Conservation (phyloP, 768 basidiomycete species). For the Tricholoma saponaceum region DNA sequence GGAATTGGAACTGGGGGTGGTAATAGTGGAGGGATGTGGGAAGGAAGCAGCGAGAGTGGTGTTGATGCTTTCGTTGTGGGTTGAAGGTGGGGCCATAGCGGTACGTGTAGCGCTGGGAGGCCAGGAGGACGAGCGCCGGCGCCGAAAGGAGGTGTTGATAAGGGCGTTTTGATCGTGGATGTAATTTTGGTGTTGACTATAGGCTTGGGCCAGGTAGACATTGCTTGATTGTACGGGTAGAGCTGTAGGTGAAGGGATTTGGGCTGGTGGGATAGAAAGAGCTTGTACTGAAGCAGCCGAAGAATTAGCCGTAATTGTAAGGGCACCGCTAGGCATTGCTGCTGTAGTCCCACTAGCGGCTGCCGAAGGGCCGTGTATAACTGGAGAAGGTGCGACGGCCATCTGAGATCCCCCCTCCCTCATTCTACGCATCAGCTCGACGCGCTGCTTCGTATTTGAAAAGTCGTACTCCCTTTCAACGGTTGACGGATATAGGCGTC, state of each 20-base stretch:
- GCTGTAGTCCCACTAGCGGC: neutral
- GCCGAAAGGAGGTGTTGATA: neutral
- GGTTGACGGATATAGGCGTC: neutral
- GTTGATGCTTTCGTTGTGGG: too few relatives aligned
- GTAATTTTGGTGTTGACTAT: neutral
- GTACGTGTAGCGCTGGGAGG: constrained; percentile 12
- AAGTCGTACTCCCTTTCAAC: neutral
- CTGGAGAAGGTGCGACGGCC: neutral
- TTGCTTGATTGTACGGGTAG: neutral
- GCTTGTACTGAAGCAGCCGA: too few relatives aligned
- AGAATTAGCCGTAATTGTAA: neutral
- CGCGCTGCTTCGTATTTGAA: neutral
- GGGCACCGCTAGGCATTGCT: neutral
- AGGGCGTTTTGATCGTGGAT: neutral
- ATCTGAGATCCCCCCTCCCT: neutral
- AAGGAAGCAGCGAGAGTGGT: too few relatives aligned
- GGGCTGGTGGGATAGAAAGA: neutral
- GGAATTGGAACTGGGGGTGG: neutral
- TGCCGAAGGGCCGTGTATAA: neutral
- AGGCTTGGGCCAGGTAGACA: neutral
- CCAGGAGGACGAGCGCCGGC: constrained; percentile 9
- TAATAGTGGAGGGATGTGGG: neutral
- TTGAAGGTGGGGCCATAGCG: neutral
- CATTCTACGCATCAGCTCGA: neutral
- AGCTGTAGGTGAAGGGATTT: neutral